Evolutionary conservation across 768 basidiomycete genomes (phyloP), one percentile per base, ranked within the genome.

Genomic region (Lepiota brunneoincarnata): DNA sequence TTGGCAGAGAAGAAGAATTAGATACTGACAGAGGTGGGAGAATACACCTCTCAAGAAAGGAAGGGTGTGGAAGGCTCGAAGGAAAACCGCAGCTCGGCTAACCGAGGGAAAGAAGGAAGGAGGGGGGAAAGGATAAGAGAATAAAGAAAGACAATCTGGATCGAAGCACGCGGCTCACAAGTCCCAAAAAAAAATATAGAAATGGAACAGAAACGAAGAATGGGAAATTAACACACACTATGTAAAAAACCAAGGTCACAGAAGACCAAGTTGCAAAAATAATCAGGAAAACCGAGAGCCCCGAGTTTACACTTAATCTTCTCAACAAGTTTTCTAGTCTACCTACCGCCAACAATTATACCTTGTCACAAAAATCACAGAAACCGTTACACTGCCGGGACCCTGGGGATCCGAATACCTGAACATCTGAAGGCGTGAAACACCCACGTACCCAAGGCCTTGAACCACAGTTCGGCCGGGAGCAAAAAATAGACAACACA

Each of bases 401-500:
- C 31, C 45, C 9, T 28, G 12, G 31, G 17, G 31, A 34, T 10
- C 31, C 31, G 31, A 47, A 34, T 34, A 31, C 31, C 11, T 20
- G 18, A 31, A 11, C 45, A 46, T 20, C 15, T 46, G 39, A 41
- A 31, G 4, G 18, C 35, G 40, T 41, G 28, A 42, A 17, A 41
- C 50, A 41, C 12, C 41, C 40, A 21, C 41, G 36, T 37, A 49
- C 35, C 47, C 35, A 28, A 40, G 39, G 6, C 20, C 36, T 20
- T 26, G 24, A 36, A n/a, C 10, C 12, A 42, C 28, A 51, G 31
- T 41, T 42, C 39, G 26, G 34, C 40, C 31, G 21, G 50, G 50
- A 51, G 39, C 26, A 41, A 41, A 34, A 51, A 51, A 51, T 35
- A 51, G 28, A 35, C 15, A 51, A 51, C 39, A 42, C 14, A n/a